phyloP scores from a whole-genome alignment of 306 rosid species.

The Castanopsis chinensis region DNA sequence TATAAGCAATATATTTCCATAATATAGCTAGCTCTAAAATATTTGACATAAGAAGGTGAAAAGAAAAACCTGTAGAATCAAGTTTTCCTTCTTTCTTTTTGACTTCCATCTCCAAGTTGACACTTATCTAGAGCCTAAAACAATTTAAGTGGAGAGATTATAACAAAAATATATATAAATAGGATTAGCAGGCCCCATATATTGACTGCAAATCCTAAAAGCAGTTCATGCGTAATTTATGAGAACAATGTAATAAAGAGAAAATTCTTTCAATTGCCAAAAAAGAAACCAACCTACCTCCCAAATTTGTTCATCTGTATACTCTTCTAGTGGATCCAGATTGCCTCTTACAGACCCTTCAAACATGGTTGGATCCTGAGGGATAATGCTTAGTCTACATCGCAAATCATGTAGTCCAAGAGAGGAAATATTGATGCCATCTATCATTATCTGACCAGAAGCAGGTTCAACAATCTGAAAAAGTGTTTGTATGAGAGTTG shows the following conservation, averaged over 20 bases:
- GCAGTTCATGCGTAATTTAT: constrained; percentile 5
- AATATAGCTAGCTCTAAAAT: background rate
- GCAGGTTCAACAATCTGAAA: too few species aligned
- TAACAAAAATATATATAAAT: background rate
- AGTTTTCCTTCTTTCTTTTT: background rate
- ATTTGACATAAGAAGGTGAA: background rate
- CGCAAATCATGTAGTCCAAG: too few species aligned
- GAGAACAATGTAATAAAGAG: background rate
- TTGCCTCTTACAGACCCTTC: constrained; percentile 55
- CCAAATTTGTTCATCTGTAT: constrained; percentile 47
- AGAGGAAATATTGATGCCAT: too few species aligned
- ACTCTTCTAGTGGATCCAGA: constrained; percentile 49
- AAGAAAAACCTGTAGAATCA: background rate
- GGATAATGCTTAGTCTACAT: too few species aligned
- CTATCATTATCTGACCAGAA: too few species aligned
- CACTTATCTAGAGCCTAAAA: constrained; percentile 72
- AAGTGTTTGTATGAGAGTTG: too few species aligned
- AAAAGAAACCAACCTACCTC: constrained; percentile 30
- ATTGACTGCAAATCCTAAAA: background rate
- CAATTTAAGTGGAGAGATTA: constrained; percentile 1
- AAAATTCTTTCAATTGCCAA: background rate
- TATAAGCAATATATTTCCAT: background rate
- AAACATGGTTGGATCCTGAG: constrained; percentile 19
- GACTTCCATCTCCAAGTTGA: constrained; percentile 48
- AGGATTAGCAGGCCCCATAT: background rate